A percentile compares a stretch with the other conserved stretches of the same genome.
Conservation (phyloP, 805 yeast genomes). For the Candida arabinofermentans region DNA sequence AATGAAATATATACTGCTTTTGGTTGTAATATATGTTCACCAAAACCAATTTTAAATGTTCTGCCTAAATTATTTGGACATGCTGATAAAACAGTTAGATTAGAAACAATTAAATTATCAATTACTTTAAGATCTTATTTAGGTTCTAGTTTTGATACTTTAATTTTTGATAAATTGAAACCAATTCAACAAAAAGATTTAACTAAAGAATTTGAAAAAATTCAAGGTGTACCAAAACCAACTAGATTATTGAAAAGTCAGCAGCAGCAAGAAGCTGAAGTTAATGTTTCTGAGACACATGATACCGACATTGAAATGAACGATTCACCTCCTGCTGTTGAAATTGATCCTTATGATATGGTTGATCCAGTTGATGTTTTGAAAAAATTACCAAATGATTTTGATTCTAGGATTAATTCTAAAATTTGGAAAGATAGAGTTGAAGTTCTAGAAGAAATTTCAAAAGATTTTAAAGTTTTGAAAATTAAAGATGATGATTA, state of each 20-base stretch:
- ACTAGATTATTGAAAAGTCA: conserved; percentile 53
- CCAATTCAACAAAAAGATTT: conserved; percentile 91
- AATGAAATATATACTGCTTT: conserved; percentile 50
- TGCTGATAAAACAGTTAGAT: conserved; percentile 82
- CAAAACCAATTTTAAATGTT: conserved; percentile 51
- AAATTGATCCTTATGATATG: conserved; percentile 65
- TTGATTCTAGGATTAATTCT: conserved; percentile 51
- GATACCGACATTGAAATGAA: conserved; percentile 38
- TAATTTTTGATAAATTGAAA: conserved; percentile 68
- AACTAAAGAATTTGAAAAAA: conserved; percentile 58
- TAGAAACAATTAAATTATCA: conserved; percentile 66
- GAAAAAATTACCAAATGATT: conserved; percentile 60
- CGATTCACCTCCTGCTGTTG: conserved; percentile 27
- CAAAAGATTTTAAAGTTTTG: conserved; percentile 48
- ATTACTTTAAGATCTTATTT: conserved; percentile 72
- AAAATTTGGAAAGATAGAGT: conserved; percentile 90
- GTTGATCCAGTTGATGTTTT: conserved; percentile 67
- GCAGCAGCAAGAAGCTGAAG: conserved; percentile 10
- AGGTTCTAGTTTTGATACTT: conserved; percentile 55
- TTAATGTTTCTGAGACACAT: conserved; percentile 15
- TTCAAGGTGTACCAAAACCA: conserved; percentile 43
- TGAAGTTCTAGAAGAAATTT: conserved; percentile 69
- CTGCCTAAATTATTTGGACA: conserved; percentile 74
- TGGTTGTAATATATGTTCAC: conserved; percentile 61
- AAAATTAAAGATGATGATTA: conserved; percentile 60